Conservation (phyloP, 1,284 basidiomycete genomes). For the Wolfiporia cocos region DNA sequence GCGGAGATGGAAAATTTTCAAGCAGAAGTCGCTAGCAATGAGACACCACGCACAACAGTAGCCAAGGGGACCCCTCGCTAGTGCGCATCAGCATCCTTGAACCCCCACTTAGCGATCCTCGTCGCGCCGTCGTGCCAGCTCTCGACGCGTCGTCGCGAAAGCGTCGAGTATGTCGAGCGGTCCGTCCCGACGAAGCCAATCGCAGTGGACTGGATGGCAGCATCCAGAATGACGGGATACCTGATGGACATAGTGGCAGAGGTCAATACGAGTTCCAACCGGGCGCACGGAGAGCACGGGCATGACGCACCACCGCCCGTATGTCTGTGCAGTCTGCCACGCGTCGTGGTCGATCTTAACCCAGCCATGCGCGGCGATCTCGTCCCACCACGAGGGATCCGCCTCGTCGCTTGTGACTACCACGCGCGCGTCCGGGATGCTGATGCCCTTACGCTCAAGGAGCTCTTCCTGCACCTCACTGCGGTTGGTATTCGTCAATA, state of each 20-base stretch:
- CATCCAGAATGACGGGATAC: conserved; percentile 67
- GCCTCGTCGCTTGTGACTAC: conserved; percentile 71
- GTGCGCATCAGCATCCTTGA: conserved; percentile 32
- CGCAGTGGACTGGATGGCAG: conserved; percentile 60
- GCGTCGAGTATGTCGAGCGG: conserved; percentile 59
- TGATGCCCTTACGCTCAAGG: conserved; percentile 40
- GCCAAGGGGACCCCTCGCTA: conserved; percentile 3
- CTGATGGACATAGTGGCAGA: conserved; percentile 24
- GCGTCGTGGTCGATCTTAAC: conserved; percentile 48
- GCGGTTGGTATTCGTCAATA: not conserved
- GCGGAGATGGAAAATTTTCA: no score
- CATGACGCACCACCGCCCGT: conserved; percentile 50
- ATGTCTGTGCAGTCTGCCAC: conserved; percentile 39
- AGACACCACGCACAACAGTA: no score
- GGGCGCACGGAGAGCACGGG: not conserved
- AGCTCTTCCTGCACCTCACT: conserved; percentile 56
- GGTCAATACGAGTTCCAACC: not conserved
- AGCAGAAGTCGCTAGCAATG: no score
- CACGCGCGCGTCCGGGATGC: conserved; percentile 42
- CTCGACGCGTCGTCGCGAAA: conserved; percentile 56
- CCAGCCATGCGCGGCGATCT: conserved; percentile 56
- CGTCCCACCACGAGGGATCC: conserved; percentile 60
- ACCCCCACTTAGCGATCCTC: conserved; percentile 50
- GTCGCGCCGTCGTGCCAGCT: conserved; percentile 55
- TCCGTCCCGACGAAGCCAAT: conserved; percentile 66